Conservation (phyloP, 2,329 filamentous ascomycete species). For the Colletotrichum simmondsii region DNA sequence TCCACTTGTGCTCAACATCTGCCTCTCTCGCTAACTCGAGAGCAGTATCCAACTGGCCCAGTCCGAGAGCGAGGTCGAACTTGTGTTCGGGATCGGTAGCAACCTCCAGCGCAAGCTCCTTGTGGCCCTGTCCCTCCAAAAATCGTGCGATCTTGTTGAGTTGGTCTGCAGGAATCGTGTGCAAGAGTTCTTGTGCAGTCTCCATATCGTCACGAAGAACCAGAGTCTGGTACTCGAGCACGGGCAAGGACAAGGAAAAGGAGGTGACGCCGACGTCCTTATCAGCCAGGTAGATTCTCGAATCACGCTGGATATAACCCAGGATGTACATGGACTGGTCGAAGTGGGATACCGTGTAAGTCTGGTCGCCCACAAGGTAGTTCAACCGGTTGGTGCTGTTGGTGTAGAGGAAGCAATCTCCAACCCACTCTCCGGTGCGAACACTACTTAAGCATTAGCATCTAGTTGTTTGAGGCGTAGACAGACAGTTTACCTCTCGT, state of each 20-base stretch:
- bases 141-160: slow-evolving; percentile 99
- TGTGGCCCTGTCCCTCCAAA: slow-evolving; percentile 96
- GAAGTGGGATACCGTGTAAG: slow-evolving; percentile 97
- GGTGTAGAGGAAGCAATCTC: slow-evolving; percentile 99
- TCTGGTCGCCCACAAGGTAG: slow-evolving; percentile 97
- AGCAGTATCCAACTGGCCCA: slow-evolving; percentile 87
- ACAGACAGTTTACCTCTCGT: slow-evolving; percentile 75
- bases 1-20: slow-evolving; percentile 97
- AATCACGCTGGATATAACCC: slow-evolving; percentile 94
- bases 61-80: slow-evolving; percentile 87
- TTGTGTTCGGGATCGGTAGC: slow-evolving; percentile 96
- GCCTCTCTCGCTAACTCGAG: slow-evolving; percentile 85
- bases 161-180: slow-evolving; percentile 88
- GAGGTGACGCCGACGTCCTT: slow-evolving; percentile 95
- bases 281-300: slow-evolving; percentile 93
- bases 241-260: slow-evolving; percentile 88
- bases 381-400: slow-evolving; percentile 96
- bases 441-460: slow-evolving; percentile 65
- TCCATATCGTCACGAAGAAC: slow-evolving; percentile 96
- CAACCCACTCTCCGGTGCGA: slow-evolving; percentile 96
- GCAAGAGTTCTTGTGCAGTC: slow-evolving; percentile 84
- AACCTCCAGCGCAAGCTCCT: slow-evolving; percentile 93
- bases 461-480: background rate
- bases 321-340: slow-evolving; percentile 95
- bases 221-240: slow-evolving; percentile 96